phyloP scores from a whole-genome alignment of 495 filamentous ascomycete genomes.

The Neurospora sp. region DNA sequence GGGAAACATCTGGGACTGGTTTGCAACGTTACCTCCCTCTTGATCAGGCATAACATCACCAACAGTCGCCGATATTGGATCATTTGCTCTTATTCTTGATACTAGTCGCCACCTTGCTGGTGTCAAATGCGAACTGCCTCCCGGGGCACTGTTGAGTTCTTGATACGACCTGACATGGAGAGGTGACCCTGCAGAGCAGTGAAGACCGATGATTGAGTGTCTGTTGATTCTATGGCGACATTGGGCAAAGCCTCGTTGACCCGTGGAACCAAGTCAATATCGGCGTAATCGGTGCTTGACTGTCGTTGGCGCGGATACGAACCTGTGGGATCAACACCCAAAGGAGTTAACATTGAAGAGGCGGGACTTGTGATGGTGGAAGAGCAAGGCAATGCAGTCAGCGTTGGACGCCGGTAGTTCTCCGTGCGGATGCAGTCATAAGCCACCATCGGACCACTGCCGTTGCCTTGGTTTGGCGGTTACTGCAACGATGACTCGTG shows the following conservation, averaged over 20 bases:
- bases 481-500: background rate
- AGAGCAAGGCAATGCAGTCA: background rate
- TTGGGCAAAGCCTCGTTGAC: background rate
- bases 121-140: background rate
- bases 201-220: background rate
- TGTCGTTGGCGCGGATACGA: background rate
- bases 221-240: background rate
- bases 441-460: background rate
- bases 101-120: background rate
- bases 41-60: background rate
- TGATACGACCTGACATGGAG: background rate
- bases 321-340: background rate
- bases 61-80: background rate
- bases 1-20: background rate
- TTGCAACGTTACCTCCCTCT: background rate
- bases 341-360: background rate
- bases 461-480: too few species aligned
- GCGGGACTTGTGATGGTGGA: background rate
- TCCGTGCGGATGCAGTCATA: background rate
- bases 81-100: background rate
- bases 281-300: background rate
- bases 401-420: background rate
- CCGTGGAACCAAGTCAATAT: background rate
- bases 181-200: background rate
- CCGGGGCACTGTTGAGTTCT: background rate